These are phyloP conservation scores for Calendula officinalis DNA, from an alignment of 129 eudicot genomes.

Conservation along the genomic window DNA sequence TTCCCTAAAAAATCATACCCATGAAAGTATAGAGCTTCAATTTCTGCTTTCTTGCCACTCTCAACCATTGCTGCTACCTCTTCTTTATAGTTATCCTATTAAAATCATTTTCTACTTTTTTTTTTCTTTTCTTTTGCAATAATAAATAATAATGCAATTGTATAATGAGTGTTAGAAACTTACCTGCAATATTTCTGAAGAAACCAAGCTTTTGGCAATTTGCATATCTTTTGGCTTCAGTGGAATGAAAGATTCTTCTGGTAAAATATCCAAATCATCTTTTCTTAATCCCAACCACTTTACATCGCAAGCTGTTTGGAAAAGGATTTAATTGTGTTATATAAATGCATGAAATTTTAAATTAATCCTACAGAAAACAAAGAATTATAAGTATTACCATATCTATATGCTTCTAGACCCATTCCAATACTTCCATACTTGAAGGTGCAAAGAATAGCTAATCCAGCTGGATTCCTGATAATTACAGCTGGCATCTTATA, in stretches of 20 bases:
- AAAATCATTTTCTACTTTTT: slow-evolving; percentile 4
- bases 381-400: slow-evolving; percentile 42
- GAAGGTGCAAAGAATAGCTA: slow-evolving; percentile 93
- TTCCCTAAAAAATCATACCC: slow-evolving; percentile 73
- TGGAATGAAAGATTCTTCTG: slow-evolving; percentile 68
- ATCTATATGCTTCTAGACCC: slow-evolving; percentile 96
- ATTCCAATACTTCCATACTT: slow-evolving; percentile 90
- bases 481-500: background rate
- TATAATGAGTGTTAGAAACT: slow-evolving; percentile 4
- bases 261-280: slow-evolving; percentile 78
- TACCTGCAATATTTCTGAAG: slow-evolving; percentile 83
- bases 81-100: slow-evolving; percentile 81
- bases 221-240: slow-evolving; percentile 70
- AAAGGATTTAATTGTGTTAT: background rate
- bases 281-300: slow-evolving; percentile 92
- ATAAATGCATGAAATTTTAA: background rate
- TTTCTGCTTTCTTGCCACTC: slow-evolving; percentile 84
- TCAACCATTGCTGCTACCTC: slow-evolving; percentile 72
- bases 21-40: slow-evolving; percentile 90
- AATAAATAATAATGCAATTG: background rate
- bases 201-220: slow-evolving; percentile 75
- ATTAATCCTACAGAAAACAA: slow-evolving; percentile 1
- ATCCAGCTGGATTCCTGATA: slow-evolving; percentile 90
- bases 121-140: background rate
- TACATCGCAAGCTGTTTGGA: slow-evolving; percentile 79